A percentile compares a stretch with the other conserved stretches of the same genome.
phyloP scores from a whole-genome alignment of 1,284 basidiomycete genomes.

The Fomes fomentarius region DNA sequence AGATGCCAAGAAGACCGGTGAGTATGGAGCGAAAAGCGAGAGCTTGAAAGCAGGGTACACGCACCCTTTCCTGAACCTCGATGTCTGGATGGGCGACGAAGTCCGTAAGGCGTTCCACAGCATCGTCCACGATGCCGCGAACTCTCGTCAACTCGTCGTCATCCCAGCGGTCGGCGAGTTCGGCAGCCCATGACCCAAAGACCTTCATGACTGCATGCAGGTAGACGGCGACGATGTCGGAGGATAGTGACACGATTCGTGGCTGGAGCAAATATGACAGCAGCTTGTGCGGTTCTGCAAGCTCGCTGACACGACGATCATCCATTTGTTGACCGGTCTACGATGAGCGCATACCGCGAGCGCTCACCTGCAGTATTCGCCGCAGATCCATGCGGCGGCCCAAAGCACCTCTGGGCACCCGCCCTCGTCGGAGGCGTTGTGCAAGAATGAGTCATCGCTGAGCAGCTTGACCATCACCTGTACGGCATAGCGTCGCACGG shows the following conservation, averaged over 20 bases:
- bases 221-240: slow-evolving; percentile 74
- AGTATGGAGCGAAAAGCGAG: not conserved
- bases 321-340: too few relatives aligned
- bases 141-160: slow-evolving; percentile 66
- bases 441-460: slow-evolving; percentile 74
- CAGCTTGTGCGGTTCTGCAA: slow-evolving; percentile 71
- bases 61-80: slow-evolving; percentile 90
- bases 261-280: slow-evolving; percentile 70
- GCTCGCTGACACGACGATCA: slow-evolving; percentile 52
- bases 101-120: slow-evolving; percentile 57
- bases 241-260: slow-evolving; percentile 52
- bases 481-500: slow-evolving; percentile 78
- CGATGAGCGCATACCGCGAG: too few relatives aligned
- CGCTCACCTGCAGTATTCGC: slow-evolving; percentile 85
- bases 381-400: slow-evolving; percentile 95
- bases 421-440: slow-evolving; percentile 61
- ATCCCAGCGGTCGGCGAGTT: slow-evolving; percentile 77
- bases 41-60: slow-evolving; percentile 37
- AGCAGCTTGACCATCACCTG: slow-evolving; percentile 81
- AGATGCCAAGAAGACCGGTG: not conserved
- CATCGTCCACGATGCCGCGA: slow-evolving; percentile 60
- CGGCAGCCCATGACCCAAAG: slow-evolving; percentile 83
- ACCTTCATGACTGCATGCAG: slow-evolving; percentile 87
- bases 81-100: slow-evolving; percentile 68
- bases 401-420: slow-evolving; percentile 83